Evolutionary conservation across 768 basidiomycete species (phyloP).

Genomic region (Phylloporus arenicola): DNA sequence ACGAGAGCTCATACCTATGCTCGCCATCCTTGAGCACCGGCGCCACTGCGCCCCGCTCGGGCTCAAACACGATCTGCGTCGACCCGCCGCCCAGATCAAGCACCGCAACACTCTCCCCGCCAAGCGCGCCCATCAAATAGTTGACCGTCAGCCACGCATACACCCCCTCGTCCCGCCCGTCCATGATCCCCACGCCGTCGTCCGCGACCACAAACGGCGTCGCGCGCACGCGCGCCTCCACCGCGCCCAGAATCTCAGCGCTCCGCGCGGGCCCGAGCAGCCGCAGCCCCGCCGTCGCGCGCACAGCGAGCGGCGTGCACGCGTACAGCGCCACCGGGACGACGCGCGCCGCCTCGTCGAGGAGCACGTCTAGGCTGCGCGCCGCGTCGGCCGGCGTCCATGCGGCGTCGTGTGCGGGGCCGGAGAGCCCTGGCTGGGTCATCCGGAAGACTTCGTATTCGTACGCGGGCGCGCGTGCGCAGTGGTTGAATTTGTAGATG

Average conservation of each 20-base stretch:
- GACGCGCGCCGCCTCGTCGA: constrained; percentile 73
- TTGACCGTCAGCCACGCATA: constrained; percentile 99
- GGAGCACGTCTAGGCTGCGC: constrained; percentile 65
- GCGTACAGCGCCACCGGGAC: constrained; percentile 57
- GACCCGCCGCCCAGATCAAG: constrained; percentile 96
- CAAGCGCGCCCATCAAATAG: constrained; percentile 77
- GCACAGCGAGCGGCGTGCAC: constrained; percentile 87
- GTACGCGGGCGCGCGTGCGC: constrained; percentile 64
- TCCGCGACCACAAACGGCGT: constrained; percentile 70
- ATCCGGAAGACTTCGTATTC: constrained; percentile 93
- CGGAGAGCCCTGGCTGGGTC: constrained; percentile 74
- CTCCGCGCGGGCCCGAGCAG: constrained; percentile 60
- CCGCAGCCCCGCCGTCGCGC: constrained; percentile 87
- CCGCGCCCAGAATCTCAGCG: constrained; percentile 68
- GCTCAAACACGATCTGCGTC: constrained; percentile 97
- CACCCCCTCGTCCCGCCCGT: constrained; percentile 94
- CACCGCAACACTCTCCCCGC: constrained; percentile 74
- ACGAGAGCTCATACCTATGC: constrained; percentile 82
- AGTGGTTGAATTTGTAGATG: constrained; percentile 97
- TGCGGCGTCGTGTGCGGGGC: constrained; percentile 33
- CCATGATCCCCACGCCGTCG: constrained; percentile 84
- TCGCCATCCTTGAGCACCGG: constrained; percentile 67
- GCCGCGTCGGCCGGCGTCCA: constrained; percentile 64
- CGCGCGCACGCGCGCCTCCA: constrained; percentile 50
- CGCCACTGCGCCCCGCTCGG: constrained; percentile 45